A percentile compares a stretch with the other conserved stretches of the same genome.
Conservation (phyloP, 768 basidiomycete species). For the Leccinellum rugosiceps region DNA sequence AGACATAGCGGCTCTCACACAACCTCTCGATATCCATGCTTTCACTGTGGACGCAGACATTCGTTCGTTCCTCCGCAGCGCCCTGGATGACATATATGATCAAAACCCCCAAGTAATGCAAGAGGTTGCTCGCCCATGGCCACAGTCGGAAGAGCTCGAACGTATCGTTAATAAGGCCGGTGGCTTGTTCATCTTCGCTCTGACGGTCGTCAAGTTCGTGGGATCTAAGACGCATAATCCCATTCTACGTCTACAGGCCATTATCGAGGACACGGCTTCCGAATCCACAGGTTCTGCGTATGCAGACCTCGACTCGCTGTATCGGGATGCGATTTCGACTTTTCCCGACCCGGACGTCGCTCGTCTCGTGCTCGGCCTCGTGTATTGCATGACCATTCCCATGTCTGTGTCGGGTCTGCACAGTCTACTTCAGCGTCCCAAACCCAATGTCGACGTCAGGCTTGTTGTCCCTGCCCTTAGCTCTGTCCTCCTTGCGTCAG, state of each 20-base stretch:
- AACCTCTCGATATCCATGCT: constrained; percentile 16
- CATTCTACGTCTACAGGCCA: constrained; percentile 10
- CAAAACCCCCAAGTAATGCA: constrained; percentile 14
- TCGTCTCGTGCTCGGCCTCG: constrained; percentile 17
- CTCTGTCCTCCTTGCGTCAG: constrained; percentile 15
- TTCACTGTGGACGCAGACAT: constrained; percentile 24
- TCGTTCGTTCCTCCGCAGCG: constrained; percentile 16
- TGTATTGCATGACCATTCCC: constrained; percentile 16
- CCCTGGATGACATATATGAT: constrained; percentile 13
- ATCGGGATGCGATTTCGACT: constrained; percentile 13
- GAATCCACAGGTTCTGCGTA: constrained; percentile 7
- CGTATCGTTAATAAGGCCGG: constrained; percentile 16
- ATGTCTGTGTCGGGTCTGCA: constrained; percentile 10
- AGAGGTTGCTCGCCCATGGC: constrained; percentile 17
- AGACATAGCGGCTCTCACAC: constrained; percentile 7
- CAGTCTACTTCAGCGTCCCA: constrained; percentile 5
- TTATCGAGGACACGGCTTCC: constrained; percentile 9
- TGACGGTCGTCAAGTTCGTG: constrained; percentile 28
- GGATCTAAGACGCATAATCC: constrained; percentile 19
- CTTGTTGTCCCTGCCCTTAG: constrained; percentile 17
- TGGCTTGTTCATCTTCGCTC: constrained; percentile 27
- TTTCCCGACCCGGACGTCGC: constrained; percentile 15
- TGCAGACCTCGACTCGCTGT: constrained; percentile 14
- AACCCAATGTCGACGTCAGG: constrained; percentile 15
- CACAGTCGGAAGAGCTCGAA: constrained; percentile 20